A percentile compares a stretch with the other conserved stretches of the same genome.
These are phyloP conservation scores for Cercospora berteroae DNA, from an alignment of 2,329 filamentous ascomycete genomes.

Conservation along the genomic window DNA sequence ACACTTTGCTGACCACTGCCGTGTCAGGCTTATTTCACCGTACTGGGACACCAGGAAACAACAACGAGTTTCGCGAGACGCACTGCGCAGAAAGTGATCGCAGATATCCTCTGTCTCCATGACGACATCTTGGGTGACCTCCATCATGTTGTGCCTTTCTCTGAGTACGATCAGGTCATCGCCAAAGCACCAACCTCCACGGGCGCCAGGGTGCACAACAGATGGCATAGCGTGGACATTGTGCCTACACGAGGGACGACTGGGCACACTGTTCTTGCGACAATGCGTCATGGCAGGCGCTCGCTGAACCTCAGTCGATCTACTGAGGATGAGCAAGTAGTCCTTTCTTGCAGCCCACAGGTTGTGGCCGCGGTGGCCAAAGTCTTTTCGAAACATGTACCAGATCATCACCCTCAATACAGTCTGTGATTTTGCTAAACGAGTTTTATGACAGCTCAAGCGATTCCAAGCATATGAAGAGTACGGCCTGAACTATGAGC, in stretches of 20 bases:
- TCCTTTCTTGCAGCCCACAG: constrained; percentile 50
- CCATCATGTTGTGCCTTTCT: constrained; percentile 67
- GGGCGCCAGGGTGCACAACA: constrained; percentile 42
- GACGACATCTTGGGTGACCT: constrained; percentile 76
- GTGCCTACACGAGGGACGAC: constrained; percentile 40
- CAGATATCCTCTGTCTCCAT: constrained; percentile 78
- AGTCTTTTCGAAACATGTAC: constrained; percentile 54
- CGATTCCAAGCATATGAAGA: constrained; percentile 87
- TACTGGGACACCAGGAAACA: constrained; percentile 33
- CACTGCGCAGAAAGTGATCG: constrained; percentile 40
- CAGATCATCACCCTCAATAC: constrained; percentile 20
- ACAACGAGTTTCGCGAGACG: constrained; percentile 30
- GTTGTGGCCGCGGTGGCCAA: constrained; percentile 55
- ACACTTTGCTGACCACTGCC: not conserved
- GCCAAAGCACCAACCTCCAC: constrained; percentile 14
- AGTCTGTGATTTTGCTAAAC: constrained; percentile 47
- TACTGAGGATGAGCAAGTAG: constrained; percentile 39
- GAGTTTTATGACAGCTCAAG: constrained; percentile 58
- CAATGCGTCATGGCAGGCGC: constrained; percentile 40
- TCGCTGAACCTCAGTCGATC: constrained; percentile 49
- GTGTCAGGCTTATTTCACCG: constrained; percentile 46
- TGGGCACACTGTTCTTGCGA: constrained; percentile 25
- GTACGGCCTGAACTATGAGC: constrained; percentile 85
- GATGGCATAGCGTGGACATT: constrained; percentile 51
- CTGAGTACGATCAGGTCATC: constrained; percentile 46